phyloP scores from a whole-genome alignment of 2,329 filamentous ascomycete genomes.

The Keithomyces neogunnii region DNA sequence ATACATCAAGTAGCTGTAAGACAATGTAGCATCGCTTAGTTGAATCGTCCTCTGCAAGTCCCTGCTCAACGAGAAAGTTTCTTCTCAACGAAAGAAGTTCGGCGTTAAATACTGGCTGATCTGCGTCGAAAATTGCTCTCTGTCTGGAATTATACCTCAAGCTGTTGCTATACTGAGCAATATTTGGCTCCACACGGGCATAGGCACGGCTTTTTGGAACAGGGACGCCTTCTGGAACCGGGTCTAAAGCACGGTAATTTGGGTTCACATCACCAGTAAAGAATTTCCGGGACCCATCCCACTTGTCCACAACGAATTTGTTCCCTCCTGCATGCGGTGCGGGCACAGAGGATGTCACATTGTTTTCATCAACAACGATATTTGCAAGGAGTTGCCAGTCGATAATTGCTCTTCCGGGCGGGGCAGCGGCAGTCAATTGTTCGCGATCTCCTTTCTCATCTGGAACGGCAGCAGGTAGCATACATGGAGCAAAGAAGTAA shows the following conservation, averaged over 20 bases:
- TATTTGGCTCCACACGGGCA: constrained; percentile 41
- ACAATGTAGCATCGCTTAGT: constrained; percentile 56
- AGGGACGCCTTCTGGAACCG: constrained; percentile 49
- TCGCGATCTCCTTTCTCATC: no score
- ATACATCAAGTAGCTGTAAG: constrained; percentile 68
- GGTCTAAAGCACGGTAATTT: constrained; percentile 54
- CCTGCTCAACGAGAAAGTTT: constrained; percentile 68
- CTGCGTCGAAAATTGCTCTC: constrained; percentile 43
- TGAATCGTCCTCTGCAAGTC: constrained; percentile 39
- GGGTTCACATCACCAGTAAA: constrained; percentile 44
- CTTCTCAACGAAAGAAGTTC: constrained; percentile 68
- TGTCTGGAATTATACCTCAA: constrained; percentile 54
- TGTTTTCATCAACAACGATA: constrained; percentile 20
- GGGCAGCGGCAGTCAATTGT: neutral
- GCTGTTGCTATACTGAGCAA: constrained; percentile 78
- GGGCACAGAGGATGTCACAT: neutral
- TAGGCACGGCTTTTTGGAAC: constrained; percentile 36
- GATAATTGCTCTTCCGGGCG: constrained; percentile 23
- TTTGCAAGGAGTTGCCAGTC: constrained; percentile 52
- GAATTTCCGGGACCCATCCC: constrained; percentile 56
- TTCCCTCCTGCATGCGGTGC: constrained; percentile 28
- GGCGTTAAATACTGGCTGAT: constrained; percentile 77
- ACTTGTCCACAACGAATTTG: constrained; percentile 49
- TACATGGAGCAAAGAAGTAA: constrained; percentile 69
- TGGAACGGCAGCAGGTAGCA: neutral